Conservation (phyloP, 75 land plant genomes). For the Selaginella moellendorffii region DNA sequence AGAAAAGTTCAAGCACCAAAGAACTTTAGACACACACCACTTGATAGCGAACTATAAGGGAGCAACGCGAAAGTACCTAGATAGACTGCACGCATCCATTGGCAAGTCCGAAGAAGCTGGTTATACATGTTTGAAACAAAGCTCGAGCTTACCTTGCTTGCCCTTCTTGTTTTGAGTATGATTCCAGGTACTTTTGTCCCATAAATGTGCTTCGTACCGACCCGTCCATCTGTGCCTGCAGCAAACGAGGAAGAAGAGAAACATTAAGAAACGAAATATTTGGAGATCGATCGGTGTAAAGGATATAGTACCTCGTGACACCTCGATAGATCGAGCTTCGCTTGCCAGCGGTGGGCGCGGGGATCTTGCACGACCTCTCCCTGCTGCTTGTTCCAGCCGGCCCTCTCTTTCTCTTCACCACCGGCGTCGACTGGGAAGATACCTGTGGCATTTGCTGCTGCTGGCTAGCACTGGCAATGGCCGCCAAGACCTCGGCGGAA, state of each 20-base stretch:
- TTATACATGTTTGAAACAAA: neutral
- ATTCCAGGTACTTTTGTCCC: constrained; percentile 1
- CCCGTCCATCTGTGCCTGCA: constrained; percentile 6
- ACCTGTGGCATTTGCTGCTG: neutral
- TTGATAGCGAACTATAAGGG: neutral
- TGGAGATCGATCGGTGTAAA: neutral
- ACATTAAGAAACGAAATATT: neutral
- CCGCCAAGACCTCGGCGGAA: too few relatives aligned
- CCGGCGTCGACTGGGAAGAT: too few relatives aligned
- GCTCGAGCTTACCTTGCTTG: constrained; percentile 1
- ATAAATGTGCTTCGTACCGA: constrained; percentile 4
- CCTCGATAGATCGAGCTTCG: constrained; percentile 6
- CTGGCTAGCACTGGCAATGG: too few relatives aligned
- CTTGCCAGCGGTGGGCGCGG: neutral
- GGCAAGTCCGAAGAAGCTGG: neutral
- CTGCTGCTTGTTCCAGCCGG: neutral
- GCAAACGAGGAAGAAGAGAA: neutral
- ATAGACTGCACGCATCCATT: neutral
- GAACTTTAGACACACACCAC: neutral
- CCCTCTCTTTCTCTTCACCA: neutral
- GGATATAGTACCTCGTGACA: constrained; percentile 1
- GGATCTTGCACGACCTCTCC: neutral
- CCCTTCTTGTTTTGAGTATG: constrained; percentile 1
- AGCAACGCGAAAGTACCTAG: neutral
- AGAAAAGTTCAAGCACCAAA: neutral